A percentile compares a stretch with the other conserved stretches of the same genome.
Evolutionary conservation across 768 basidiomycete species (phyloP).

Genomic region (Agaricus blazei): DNA sequence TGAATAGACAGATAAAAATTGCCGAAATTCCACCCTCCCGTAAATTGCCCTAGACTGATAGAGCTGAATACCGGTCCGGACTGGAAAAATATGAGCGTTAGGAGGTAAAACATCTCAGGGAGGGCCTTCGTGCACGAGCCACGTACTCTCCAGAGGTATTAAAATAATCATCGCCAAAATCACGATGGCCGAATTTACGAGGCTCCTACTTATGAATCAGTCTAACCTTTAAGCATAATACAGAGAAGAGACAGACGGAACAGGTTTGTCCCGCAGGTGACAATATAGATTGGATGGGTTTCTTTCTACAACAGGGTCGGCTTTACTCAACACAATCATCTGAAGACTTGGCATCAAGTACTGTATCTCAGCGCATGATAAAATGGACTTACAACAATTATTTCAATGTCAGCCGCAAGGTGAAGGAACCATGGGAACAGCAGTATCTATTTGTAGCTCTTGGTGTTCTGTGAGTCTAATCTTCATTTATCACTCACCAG

Average conservation of each 20-base stretch:
- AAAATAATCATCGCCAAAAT: neutral
- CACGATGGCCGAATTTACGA: constrained; percentile 6
- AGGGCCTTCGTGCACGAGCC: neutral
- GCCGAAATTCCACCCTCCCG: neutral
- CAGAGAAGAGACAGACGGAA: neutral
- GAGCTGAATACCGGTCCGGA: constrained; percentile 5
- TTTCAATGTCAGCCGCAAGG: constrained; percentile 1
- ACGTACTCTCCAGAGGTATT: constrained; percentile 5
- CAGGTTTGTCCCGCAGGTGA: constrained; percentile 1
- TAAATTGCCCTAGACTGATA: constrained; percentile 2
- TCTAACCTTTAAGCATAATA: neutral
- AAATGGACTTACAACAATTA: constrained; percentile 3
- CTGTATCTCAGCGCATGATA: neutral
- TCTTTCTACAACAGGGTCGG: neutral
- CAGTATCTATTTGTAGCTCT: neutral
- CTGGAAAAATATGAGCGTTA: neutral
- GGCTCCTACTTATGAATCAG: neutral
- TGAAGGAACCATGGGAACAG: constrained; percentile 4
- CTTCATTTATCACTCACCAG: neutral
- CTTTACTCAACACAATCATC: neutral
- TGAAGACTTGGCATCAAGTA: neutral
- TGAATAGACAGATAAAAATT: constrained; percentile 3
- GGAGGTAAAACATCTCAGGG: too few relatives aligned
- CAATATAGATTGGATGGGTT: constrained; percentile 6
- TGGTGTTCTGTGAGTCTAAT: neutral